Conservation (phyloP, 495 filamentous ascomycete genomes). For the Thermothielavioides terrestris region DNA sequence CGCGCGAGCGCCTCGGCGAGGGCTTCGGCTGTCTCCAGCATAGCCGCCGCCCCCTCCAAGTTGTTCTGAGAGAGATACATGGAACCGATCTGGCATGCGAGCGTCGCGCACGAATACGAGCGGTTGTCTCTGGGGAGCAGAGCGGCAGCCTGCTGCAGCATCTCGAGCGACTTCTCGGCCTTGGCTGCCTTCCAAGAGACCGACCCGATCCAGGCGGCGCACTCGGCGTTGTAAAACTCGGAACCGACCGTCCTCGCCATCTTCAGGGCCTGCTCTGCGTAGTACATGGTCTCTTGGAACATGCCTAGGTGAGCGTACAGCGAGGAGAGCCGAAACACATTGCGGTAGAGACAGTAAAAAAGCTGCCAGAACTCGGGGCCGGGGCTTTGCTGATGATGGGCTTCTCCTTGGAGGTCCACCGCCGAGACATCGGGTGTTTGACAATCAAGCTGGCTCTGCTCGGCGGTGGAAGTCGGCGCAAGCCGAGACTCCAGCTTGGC, state of each 20-base stretch:
- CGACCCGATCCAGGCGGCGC: slow-evolving; percentile 51
- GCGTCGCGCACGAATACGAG: slow-evolving; percentile 40
- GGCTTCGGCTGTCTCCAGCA: slow-evolving; percentile 33
- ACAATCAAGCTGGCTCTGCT: slow-evolving; percentile 27
- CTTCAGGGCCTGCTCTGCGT: slow-evolving; percentile 73
- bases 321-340: slow-evolving; percentile 59
- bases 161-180: slow-evolving; percentile 50
- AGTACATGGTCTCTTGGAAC: slow-evolving; percentile 84
- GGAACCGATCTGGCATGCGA: slow-evolving; percentile 35
- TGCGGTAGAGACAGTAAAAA: slow-evolving; percentile 59
- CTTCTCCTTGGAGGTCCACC: slow-evolving; percentile 12
- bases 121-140: slow-evolving; percentile 32
- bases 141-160: slow-evolving; percentile 44
- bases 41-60: slow-evolving; percentile 26
- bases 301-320: slow-evolving; percentile 77
- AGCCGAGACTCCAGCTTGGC: slow-evolving; percentile 46
- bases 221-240: slow-evolving; percentile 46
- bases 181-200: slow-evolving; percentile 57
- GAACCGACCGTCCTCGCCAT: slow-evolving; percentile 63
- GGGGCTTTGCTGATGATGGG: slow-evolving; percentile 10
- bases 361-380: slow-evolving; percentile 76
- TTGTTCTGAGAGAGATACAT: slow-evolving; percentile 37
- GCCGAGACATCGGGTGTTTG: slow-evolving; percentile 13
- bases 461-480: slow-evolving; percentile 22
- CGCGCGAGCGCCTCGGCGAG: slow-evolving; percentile 24